Base-by-base conservation (phyloP, 495 filamentous ascomycete genomes). In the Xylaria bambusicola region DNA sequence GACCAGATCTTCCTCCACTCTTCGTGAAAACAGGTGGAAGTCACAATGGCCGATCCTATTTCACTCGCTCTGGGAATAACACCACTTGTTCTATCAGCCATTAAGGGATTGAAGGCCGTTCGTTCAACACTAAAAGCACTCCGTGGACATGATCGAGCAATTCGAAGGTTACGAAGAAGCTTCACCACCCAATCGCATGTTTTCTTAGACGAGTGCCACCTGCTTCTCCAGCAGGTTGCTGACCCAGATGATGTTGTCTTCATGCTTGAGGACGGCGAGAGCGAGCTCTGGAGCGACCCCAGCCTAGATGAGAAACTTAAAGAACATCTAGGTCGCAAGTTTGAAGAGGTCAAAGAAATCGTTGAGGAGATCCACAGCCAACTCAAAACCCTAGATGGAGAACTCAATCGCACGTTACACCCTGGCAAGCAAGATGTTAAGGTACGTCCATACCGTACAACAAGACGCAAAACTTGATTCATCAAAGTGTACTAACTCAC, bases 131-230 rank as follows among this genome's bases (percentile, higher is more conserved):
- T 52, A 8, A 52, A 40, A 27, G 24, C n/a, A 5, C 36, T 52
- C 20, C 50, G 33, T 24, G n/a, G 21, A 5, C 50, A 40, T 10
- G 23, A 40, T 24, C 31, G 50, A 24, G 36, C 24, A 33, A 18
- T 52, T 7, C 20, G 36, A 27, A 36, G 50, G 36, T 41, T 52
- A 15, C 50, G 36, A 21, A 52, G 36, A 27, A 52, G 23, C 33
- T 52, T 52, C 50, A 41, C 10, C 3, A 41, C 50, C 17, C 50
- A 52, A 36, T 23, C 50, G 33, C 31, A 36, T 36, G 15, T 36
- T 6, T 52, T 52, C 50, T 18, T 52, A n/a, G 50, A 52, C 33
- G 50, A 52, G 40, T 52, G 50, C 31, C 50, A 52, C 20, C 33
- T 52, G 21, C 31, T 52, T 27, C 33, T 52, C 18, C 50, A 40